These are phyloP conservation scores for Malus domestica DNA, from an alignment of 306 rosid genomes.

Conservation along the genomic window DNA sequence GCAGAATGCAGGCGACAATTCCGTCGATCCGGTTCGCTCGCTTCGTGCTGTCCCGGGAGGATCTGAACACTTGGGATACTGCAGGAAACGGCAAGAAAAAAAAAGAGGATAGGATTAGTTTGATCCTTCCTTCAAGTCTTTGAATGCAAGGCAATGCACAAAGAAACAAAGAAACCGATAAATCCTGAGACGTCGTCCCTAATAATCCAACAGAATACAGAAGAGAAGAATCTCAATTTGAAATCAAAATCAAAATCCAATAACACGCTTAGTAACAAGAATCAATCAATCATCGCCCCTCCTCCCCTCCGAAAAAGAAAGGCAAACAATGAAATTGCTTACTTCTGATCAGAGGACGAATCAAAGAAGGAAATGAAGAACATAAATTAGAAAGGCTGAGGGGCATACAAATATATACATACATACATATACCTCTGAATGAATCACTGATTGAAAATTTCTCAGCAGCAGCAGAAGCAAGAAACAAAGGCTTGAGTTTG, in stretches of 20 bases:
- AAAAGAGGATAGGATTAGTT: background rate
- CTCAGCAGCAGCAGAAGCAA: background rate
- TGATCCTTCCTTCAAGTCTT: background rate
- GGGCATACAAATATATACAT: too few species aligned
- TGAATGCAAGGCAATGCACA: background rate
- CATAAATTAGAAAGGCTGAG: too few species aligned
- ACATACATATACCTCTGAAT: too few species aligned
- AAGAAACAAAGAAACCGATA: background rate
- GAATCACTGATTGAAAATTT: too few species aligned
- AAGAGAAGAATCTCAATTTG: background rate
- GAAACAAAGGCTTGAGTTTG: background rate
- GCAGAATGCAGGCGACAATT: background rate
- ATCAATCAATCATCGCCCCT: too few species aligned
- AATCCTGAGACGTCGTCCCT: constrained; percentile 13
- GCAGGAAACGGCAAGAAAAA: background rate
- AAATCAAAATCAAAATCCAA: background rate
- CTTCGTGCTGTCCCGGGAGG: background rate
- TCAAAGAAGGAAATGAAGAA: too few species aligned
- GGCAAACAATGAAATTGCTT: too few species aligned
- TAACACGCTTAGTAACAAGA: too few species aligned
- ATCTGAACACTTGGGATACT: background rate
- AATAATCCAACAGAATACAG: constrained; percentile 11
- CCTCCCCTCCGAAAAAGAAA: too few species aligned
- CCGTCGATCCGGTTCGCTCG: background rate
- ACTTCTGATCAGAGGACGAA: too few species aligned